phyloP scores from a whole-genome alignment of 495 filamentous ascomycete species.

The Annulohypoxylon nitens region DNA sequence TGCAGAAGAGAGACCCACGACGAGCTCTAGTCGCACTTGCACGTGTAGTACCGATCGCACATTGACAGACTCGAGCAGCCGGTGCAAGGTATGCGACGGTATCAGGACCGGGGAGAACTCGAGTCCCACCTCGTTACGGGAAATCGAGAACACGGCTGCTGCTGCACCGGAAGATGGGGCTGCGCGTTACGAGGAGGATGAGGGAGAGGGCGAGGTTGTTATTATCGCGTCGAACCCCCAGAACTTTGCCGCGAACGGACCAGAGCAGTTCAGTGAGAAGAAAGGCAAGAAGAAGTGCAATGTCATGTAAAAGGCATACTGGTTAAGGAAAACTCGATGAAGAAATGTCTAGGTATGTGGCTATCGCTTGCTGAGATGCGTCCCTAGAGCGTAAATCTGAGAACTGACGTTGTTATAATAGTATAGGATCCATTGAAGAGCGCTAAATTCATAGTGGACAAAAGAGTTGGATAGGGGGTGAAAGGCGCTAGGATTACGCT shows the following conservation, averaged over 20 bases:
- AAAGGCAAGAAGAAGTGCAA: background rate
- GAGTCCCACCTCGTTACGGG: slow-evolving; percentile 12
- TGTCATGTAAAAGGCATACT: background rate
- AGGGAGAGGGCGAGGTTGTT: background rate
- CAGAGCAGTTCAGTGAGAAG: background rate
- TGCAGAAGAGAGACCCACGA: slow-evolving; percentile 4
- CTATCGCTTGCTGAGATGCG: background rate
- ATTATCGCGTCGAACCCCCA: background rate
- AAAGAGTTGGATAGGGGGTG: background rate
- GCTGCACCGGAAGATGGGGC: background rate
- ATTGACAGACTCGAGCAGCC: slow-evolving; percentile 8
- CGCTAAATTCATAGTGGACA: background rate
- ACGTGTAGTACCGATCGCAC: slow-evolving; percentile 23
- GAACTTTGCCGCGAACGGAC: background rate
- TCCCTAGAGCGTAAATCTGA: background rate
- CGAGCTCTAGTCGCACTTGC: background rate
- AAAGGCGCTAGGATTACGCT: background rate
- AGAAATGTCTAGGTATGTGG: background rate
- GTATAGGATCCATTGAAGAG: background rate
- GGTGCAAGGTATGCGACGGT: background rate
- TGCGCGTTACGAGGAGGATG: background rate
- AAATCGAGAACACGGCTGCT: slow-evolving; percentile 24
- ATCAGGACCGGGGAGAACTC: background rate
- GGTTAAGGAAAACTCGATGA: background rate
- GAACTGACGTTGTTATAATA: background rate